phyloP scores from a whole-genome alignment of 768 basidiomycete genomes.

The Gautieria morchelliformis region DNA sequence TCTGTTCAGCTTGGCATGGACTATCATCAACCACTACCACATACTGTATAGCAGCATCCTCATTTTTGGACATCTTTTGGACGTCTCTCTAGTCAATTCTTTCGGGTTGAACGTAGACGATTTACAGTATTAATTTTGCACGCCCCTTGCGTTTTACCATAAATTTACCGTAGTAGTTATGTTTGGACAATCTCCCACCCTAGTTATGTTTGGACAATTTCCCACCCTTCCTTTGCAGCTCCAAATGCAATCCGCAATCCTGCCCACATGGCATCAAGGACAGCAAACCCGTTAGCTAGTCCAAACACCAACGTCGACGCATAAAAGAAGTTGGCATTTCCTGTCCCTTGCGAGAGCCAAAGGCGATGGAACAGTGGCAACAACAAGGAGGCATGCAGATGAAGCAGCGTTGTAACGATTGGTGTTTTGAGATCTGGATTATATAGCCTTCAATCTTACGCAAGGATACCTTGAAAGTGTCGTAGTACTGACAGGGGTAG shows the following conservation, averaged over 20 bases:
- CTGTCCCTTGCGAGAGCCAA: conserved; percentile 86
- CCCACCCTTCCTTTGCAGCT: conserved; percentile 39
- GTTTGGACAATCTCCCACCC: conserved; percentile 53
- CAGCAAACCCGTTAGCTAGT: conserved; percentile 71
- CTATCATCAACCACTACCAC: not conserved
- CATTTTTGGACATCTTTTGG: not conserved
- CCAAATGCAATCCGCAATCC: conserved; percentile 71
- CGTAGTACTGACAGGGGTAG: conserved; percentile 55
- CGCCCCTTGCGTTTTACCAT: not conserved
- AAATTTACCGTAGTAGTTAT: conserved; percentile 17
- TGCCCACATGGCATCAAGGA: conserved; percentile 77
- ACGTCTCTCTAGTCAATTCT: not conserved
- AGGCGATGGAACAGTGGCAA: conserved; percentile 87
- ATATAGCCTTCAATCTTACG: not conserved
- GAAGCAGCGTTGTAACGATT: conserved; percentile 71
- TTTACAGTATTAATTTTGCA: not conserved
- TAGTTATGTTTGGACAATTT: conserved; percentile 47
- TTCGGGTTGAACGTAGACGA: not conserved
- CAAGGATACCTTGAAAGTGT: not conserved
- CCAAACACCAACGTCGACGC: conserved; percentile 93
- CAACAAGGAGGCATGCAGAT: conserved; percentile 75
- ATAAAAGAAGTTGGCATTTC: conserved; percentile 98
- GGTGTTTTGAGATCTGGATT: conserved; percentile 75
- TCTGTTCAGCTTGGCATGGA: not conserved
- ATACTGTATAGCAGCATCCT: not conserved